Conservation (phyloP, 306 rosid genomes). For the Dalbergia cultrata region DNA sequence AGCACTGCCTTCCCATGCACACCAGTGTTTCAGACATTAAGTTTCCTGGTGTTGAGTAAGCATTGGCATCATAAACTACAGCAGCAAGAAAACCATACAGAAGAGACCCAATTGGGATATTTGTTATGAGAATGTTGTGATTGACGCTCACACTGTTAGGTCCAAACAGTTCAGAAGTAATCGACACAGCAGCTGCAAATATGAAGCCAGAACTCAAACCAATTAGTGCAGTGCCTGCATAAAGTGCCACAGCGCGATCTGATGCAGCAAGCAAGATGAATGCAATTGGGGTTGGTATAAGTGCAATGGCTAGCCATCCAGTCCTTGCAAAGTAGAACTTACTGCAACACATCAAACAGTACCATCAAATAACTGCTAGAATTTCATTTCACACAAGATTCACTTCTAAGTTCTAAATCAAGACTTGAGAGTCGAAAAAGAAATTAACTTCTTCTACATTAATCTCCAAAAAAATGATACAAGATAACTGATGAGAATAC, state of each 20-base stretch:
- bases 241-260: conserved; percentile 54
- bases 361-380: conserved; percentile 21
- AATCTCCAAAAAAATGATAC: neutral
- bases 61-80: conserved; percentile 74
- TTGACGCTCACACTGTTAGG: conserved; percentile 83
- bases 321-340: conserved; percentile 94
- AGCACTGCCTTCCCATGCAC: conserved; percentile 91
- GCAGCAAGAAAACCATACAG: conserved; percentile 88
- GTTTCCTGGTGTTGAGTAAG: conserved; percentile 32
- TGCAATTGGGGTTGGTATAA: conserved; percentile 89
- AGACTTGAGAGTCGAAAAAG: neutral
- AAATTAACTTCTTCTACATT: neutral
- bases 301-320: conserved; percentile 87
- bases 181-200: conserved; percentile 93
- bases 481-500: conserved; percentile 26
- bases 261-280: conserved; percentile 77
- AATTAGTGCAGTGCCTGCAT: conserved; percentile 75
- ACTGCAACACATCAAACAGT: conserved; percentile 53
- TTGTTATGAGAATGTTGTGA: conserved; percentile 91
- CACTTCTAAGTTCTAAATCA: neutral
- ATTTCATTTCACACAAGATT: conserved; percentile 14
- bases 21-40: conserved; percentile 56
- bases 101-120: conserved; percentile 92
- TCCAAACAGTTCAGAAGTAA: conserved; percentile 93
- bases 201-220: conserved; percentile 96